Conservation (phyloP, 768 basidiomycete genomes). For the Naganishia vaughanmartiniae region DNA sequence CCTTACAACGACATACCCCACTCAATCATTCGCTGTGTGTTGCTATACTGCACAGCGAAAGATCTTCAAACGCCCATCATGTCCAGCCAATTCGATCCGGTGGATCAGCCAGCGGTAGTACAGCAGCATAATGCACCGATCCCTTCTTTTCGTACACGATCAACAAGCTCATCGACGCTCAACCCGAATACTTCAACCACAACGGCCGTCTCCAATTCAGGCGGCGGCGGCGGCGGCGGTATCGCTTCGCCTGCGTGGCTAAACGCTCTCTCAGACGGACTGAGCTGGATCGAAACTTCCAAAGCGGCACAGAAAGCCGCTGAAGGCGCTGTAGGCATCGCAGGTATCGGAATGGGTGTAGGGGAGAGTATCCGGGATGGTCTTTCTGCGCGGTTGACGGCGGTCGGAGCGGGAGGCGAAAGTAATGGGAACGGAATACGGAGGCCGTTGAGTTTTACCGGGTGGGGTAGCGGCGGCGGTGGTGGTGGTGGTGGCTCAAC, state of each 20-base stretch:
- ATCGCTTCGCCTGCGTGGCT: slow-evolving; percentile 27
- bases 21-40: not conserved
- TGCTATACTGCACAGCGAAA: not conserved
- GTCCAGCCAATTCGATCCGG: not conserved
- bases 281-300: slow-evolving; percentile 32
- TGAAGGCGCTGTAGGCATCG: slow-evolving; percentile 22
- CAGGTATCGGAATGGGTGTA: slow-evolving; percentile 17
- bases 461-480: slow-evolving; percentile 6
- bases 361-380: slow-evolving; percentile 24
- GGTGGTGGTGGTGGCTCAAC: slow-evolving; percentile 1
- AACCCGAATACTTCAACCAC: not conserved
- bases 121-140: slow-evolving; percentile 5
- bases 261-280: slow-evolving; percentile 30
- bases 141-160: slow-evolving; percentile 12
- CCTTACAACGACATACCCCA: not conserved
- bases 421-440: slow-evolving; percentile 7
- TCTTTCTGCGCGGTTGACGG: slow-evolving; percentile 15
- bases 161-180: slow-evolving; percentile 13
- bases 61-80: not conserved
- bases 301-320: slow-evolving; percentile 28
- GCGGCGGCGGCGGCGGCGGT: not conserved
- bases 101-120: not conserved
- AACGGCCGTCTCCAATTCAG: not conserved
- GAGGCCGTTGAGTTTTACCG: not conserved
- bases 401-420: slow-evolving; percentile 8